These are phyloP conservation scores for Helenozyma rhizophorensis DNA, from an alignment of 805 yeast species.

Conservation along the genomic window DNA sequence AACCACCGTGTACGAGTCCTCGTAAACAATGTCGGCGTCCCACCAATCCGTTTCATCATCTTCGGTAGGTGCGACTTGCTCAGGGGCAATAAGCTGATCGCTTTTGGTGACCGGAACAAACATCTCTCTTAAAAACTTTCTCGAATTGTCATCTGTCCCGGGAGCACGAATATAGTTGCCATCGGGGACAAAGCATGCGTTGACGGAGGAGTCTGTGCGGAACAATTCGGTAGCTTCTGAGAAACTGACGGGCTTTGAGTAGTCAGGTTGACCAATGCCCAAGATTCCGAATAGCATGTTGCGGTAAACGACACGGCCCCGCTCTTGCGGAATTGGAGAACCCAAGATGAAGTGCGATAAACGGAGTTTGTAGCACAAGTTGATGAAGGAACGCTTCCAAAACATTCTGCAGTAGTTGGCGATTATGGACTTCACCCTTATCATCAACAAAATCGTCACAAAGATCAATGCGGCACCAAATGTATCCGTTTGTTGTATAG, in stretches of 20 bases:
- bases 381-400: slow-evolving; percentile 61
- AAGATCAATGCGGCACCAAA: slow-evolving; percentile 2
- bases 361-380: slow-evolving; percentile 54
- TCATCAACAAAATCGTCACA: slow-evolving; percentile 2
- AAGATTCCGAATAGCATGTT: slow-evolving; percentile 41
- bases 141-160: slow-evolving; percentile 67
- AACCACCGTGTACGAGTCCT: slow-evolving; percentile 60
- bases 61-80: slow-evolving; percentile 5
- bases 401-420: slow-evolving; percentile 40
- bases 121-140: slow-evolving; percentile 57
- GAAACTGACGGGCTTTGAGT: slow-evolving; percentile 49
- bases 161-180: slow-evolving; percentile 88
- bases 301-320: slow-evolving; percentile 64
- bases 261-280: slow-evolving; percentile 48
- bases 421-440: slow-evolving; percentile 3
- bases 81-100: slow-evolving; percentile 50
- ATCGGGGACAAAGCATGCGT: slow-evolving; percentile 68
- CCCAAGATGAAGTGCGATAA: slow-evolving; percentile 79
- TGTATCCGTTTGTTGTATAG: too few relatives aligned
- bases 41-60: slow-evolving; percentile 32
- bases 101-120: slow-evolving; percentile 82
- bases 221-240: slow-evolving; percentile 44
- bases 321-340: slow-evolving; percentile 55
- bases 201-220: slow-evolving; percentile 33
- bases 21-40: slow-evolving; percentile 36